Evolutionary conservation across 805 yeast genomes (phyloP), one percentile per base, ranked within the genome.

Genomic region (Candida endomychidarum): DNA sequence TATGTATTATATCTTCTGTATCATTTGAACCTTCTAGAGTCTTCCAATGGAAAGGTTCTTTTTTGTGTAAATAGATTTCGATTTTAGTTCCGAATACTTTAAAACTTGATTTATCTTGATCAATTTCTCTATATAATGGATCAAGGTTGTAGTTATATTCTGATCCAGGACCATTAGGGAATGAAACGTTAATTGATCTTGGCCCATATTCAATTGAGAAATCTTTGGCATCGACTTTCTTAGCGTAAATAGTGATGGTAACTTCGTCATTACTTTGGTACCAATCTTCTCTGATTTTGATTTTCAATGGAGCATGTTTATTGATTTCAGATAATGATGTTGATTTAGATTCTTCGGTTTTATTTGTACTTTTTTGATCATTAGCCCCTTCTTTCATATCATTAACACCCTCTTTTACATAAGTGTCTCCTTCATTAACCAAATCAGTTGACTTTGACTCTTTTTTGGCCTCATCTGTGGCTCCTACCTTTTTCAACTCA

Each of bases 181-280:
- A 81, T 26, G 65, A 53, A 34, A 75, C 69, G 10, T 53, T 40
- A 2, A 80, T 56, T 0, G 75, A 59, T 2, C 50, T 53, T 8
- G 57, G 35, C 1, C 53, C 45, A 42, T 77, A 69, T 0, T 67
- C 61, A 4, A 81, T 67, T 6, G 61, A 57, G 2, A 70, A 58
- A 0, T 65, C 59, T 4, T 76, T 79, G 32, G 69, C 55, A 7
- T 83, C 80, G 12, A 87, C 74, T 28, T 75, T 75, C 45, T 83
- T 81, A 34, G 86, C 78, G 53, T 83, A 91, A 5, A 91, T 62
- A 2, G 91, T 78, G 20, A 90, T 67, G 0, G 81, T 80, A 10
- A 89, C 77, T 3, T 58, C 56, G 0, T 64, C 64, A 8, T 64
- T 52, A 11, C 81, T 72, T 58, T 93, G 96, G 62, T 81, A 91